These are phyloP conservation scores for Neonectria magnoliae DNA, from an alignment of 2,329 filamentous ascomycete genomes.

Conservation along the genomic window DNA sequence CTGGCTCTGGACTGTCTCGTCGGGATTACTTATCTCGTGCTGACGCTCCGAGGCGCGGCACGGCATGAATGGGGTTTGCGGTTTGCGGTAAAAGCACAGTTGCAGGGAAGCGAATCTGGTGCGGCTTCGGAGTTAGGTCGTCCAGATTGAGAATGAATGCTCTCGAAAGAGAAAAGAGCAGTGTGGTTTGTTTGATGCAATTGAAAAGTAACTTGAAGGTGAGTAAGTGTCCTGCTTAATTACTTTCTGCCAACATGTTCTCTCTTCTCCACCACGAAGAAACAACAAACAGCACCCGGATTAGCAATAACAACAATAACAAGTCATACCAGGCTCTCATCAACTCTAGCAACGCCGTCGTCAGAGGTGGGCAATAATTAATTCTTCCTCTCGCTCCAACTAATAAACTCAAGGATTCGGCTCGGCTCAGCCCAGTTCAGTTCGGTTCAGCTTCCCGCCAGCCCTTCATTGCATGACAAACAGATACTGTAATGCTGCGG, in stretches of 20 bases:
- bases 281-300: not conserved
- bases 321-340: not conserved
- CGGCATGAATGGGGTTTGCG: not conserved
- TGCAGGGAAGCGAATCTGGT: not conserved
- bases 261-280: not conserved
- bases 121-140: not conserved
- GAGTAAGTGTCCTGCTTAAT: not conserved
- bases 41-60: conserved; percentile 9
- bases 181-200: not conserved
- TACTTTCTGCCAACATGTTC: not conserved
- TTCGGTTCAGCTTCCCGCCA: conserved; percentile 18
- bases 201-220: not conserved
- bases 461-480: conserved; percentile 21
- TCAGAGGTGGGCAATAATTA: not conserved
- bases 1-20: not conserved
- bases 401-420: conserved; percentile 5
- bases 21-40: not conserved
- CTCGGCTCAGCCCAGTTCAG: conserved; percentile 22
- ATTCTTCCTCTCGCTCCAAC: not conserved
- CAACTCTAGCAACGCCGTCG: not conserved
- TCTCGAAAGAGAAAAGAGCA: not conserved
- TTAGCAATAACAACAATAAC: not conserved
- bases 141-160: not conserved
- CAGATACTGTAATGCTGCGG: conserved; percentile 3
- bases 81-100: conserved; percentile 1